A percentile compares a stretch with the other conserved stretches of the same genome.
Evolutionary conservation across 2,329 filamentous ascomycete species (phyloP).

Genomic region (Aspergillus felis): DNA sequence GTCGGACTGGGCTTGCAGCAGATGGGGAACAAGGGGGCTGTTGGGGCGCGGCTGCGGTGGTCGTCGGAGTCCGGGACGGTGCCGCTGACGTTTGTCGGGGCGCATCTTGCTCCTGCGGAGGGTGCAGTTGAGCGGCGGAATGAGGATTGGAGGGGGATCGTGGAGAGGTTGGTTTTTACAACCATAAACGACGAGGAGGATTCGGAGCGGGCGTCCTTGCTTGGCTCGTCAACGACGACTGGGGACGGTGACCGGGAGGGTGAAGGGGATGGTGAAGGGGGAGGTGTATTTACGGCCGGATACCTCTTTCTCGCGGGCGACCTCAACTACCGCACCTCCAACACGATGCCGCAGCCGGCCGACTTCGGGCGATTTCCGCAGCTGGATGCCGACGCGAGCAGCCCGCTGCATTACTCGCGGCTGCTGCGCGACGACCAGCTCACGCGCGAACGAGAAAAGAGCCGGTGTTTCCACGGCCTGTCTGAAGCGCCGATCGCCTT

Average conservation of each 20-base stretch:
- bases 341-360: conserved; percentile 56
- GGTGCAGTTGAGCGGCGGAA: conserved; percentile 71
- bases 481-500: conserved; percentile 71
- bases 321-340: conserved; percentile 87
- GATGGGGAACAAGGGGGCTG: conserved; percentile 94
- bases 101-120: conserved; percentile 88
- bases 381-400: conserved; percentile 45
- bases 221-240: conserved; percentile 9
- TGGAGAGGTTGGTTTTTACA: conserved; percentile 70
- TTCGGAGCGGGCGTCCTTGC: conserved; percentile 29
- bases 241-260: background rate
- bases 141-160: conserved; percentile 81
- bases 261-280: conserved; percentile 14
- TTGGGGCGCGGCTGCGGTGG: conserved; percentile 70
- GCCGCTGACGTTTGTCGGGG: conserved; percentile 68
- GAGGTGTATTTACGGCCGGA: conserved; percentile 66
- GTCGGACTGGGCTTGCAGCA: conserved; percentile 80
- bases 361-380: conserved; percentile 62
- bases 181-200: background rate
- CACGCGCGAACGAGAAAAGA: conserved; percentile 62
- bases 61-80: conserved; percentile 48
- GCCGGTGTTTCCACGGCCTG: conserved; percentile 73
- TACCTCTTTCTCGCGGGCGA: conserved; percentile 88
- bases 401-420: conserved; percentile 60
- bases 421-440: conserved; percentile 78